Conservation (phyloP, 768 basidiomycete species). For the Cantharellus cinnabarinus region DNA sequence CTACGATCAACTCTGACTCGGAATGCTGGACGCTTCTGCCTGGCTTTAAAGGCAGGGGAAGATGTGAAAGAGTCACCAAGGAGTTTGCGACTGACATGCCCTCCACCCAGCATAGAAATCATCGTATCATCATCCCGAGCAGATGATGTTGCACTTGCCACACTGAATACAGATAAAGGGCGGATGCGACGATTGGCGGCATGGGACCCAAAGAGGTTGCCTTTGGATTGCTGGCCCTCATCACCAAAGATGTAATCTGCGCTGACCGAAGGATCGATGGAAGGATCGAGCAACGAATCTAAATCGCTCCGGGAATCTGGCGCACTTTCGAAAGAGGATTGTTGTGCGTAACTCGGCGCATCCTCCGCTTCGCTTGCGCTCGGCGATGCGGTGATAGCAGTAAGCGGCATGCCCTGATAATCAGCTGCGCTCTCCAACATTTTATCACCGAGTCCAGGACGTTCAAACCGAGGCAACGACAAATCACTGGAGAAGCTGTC, state of each 20-base stretch:
- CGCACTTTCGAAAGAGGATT: conserved; percentile 16
- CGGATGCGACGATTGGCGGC: conserved; percentile 26
- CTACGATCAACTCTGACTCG: not conserved
- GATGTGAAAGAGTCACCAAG: conserved; percentile 3
- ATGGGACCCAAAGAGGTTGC: conserved; percentile 23
- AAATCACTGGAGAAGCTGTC: conserved; percentile 51
- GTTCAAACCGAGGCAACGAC: conserved; percentile 33
- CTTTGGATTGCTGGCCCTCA: conserved; percentile 16
- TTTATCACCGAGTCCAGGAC: conserved; percentile 69
- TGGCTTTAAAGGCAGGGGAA: conserved; percentile 3
- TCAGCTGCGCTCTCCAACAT: conserved; percentile 51
- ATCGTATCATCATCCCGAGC: conserved; percentile 58
- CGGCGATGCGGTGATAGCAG: conserved; percentile 48
- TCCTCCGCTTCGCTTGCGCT: conserved; percentile 11
- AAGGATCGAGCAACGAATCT: conserved; percentile 43
- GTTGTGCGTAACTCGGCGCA: conserved; percentile 31
- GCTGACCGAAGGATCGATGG: conserved; percentile 26
- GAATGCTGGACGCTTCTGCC: conserved; percentile 8
- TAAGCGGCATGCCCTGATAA: conserved; percentile 29
- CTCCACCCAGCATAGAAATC: conserved; percentile 68
- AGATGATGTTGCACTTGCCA: conserved; percentile 27
- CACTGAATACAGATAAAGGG: conserved; percentile 44
- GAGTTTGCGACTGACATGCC: conserved; percentile 31
- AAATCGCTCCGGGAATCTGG: conserved; percentile 19
- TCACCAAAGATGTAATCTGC: conserved; percentile 44